Base-by-base conservation (phyloP, 2,329 filamentous ascomycete genomes). In the Aspergillus fischeri region DNA sequence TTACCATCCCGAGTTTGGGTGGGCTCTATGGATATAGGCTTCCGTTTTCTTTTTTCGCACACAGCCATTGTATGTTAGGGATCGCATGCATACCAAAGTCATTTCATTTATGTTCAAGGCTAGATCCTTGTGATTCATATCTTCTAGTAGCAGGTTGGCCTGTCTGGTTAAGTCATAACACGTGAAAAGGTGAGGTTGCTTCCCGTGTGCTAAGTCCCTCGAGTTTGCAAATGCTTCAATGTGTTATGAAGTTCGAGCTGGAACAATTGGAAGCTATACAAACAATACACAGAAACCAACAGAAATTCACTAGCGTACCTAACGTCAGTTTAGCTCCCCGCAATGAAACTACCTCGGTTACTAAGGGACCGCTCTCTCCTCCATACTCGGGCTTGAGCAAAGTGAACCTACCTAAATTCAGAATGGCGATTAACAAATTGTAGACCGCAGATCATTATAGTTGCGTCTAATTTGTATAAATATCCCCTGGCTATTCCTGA, bases 11-110 rank as follows among this genome's bases (percentile, higher is more conserved):
- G 61, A 61, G 55, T 65, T 67, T 68, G 65, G 70, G 67, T 71
- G 65, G 71, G 70, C 61, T 71, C 68, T 68, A 73, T 73, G 72
- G 69, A 74, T 73, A 75, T 75, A 73, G 67, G 65, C 65, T 65
- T 69, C 66, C 65, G 61, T 68, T 67, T 69, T 70, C 57, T 67
- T 66, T 67, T 66, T 53, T 60, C n/a, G 60, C 61, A 63, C 63
- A 66, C 59, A 70, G 65, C 59, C 65, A 65, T 64, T 70, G 71
- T 70, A 70, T 71, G 70, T 71, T 70, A 70, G 67, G 62, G 68
- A 69, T 67, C 68, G 67, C 69, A 68, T 71, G 65, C 71, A 74
- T 70, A 69, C 64, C 69, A 66, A 60, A 64, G 44, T 47, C 44
- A 47, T 47, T 47, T 47, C 72, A 69, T 71, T 58, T 64, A 58